phyloP scores from a whole-genome alignment of 2,329 filamentous ascomycete genomes.

The Chrysosporium keratinophilum region DNA sequence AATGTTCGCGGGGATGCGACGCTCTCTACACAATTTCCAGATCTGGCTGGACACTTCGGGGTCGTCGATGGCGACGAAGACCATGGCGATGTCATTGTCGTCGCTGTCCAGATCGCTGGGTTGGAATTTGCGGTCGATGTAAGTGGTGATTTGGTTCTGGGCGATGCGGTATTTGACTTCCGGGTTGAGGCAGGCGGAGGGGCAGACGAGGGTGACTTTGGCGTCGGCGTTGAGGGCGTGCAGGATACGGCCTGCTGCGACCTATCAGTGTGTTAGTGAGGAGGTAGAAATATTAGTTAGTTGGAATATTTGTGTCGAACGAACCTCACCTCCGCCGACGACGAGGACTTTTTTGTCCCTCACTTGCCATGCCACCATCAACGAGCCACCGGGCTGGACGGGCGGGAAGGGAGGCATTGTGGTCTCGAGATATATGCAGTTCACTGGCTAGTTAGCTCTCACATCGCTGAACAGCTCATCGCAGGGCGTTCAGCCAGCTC shows the following conservation, averaged over 20 bases:
- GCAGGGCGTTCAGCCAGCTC: background rate
- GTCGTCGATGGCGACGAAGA: slow-evolving; percentile 87
- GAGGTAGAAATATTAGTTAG: background rate
- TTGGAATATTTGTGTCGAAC: slow-evolving; percentile 23
- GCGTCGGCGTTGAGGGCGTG: slow-evolving; percentile 94
- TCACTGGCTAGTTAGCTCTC: background rate
- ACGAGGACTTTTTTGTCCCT: slow-evolving; percentile 82
- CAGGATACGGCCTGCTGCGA: slow-evolving; percentile 86
- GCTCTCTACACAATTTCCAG: slow-evolving; percentile 86
- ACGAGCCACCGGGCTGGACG: slow-evolving; percentile 79
- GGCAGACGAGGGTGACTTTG: slow-evolving; percentile 74
- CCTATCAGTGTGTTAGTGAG: slow-evolving; percentile 44
- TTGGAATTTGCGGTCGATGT: slow-evolving; percentile 74
- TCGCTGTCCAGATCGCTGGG: slow-evolving; percentile 70
- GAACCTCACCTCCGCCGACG: slow-evolving; percentile 86
- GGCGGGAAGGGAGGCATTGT: slow-evolving; percentile 52
- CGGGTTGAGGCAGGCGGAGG: slow-evolving; percentile 66
- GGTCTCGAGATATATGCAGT: background rate
- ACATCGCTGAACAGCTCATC: background rate
- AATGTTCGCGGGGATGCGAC: slow-evolving; percentile 80
- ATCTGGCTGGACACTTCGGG: slow-evolving; percentile 79
- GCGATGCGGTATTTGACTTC: slow-evolving; percentile 77
- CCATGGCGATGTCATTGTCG: slow-evolving; percentile 53
- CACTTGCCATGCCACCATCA: slow-evolving; percentile 94
- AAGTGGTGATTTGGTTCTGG: slow-evolving; percentile 60